Base-by-base conservation (phyloP, 2,329 filamentous ascomycete genomes). In the Venturia oleaginea region DNA sequence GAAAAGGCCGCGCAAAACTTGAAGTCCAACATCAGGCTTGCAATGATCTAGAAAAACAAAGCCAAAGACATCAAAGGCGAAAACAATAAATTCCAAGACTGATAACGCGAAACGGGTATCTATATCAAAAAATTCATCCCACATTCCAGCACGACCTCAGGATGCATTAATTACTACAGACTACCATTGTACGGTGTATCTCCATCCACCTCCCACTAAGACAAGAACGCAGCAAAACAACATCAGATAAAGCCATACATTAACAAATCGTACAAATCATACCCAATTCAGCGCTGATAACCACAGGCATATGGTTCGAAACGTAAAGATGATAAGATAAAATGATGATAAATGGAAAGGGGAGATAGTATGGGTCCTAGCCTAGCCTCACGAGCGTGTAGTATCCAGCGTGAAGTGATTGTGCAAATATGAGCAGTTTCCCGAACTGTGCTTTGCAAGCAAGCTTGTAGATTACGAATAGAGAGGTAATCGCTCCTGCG, bases 41-140 rank as follows among this genome's bases (percentile, higher is more conserved):
- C n/a, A n/a, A n/a, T n/a, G n/a, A n/a, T n/a, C n/a, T n/a, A n/a
- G n/a, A n/a, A n/a, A n/a, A n/a, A n/a, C n/a, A n/a, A n/a, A n/a
- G n/a, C n/a, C n/a, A n/a, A n/a, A n/a, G n/a, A n/a, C n/a, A n/a
- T n/a, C n/a, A n/a, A 17, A 19, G 8, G 48, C 6, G n/a, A 32
- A 32, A 32, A 11, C 48, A 32, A 32, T 19, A 27, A 24, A 22
- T 24, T 32, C 22, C 10, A 54, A 54, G 10, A 55, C 32, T 32
- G 11, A 40, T 5, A 60, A n/a, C 38, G 42, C 38, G 2, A 51
- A 46, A 55, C 17, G 46, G 46, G 43, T 63, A 63, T 63, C 61
- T 63, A 59, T 32, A 63, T 42, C 32, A 46, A 51, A 15, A 19
- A 51, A 15, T 7, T 24, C 48, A 27, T 38, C 32, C 62, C 8